These are phyloP conservation scores for Ganoderma boninense DNA, from an alignment of 1,284 basidiomycete genomes.

Conservation along the genomic window DNA sequence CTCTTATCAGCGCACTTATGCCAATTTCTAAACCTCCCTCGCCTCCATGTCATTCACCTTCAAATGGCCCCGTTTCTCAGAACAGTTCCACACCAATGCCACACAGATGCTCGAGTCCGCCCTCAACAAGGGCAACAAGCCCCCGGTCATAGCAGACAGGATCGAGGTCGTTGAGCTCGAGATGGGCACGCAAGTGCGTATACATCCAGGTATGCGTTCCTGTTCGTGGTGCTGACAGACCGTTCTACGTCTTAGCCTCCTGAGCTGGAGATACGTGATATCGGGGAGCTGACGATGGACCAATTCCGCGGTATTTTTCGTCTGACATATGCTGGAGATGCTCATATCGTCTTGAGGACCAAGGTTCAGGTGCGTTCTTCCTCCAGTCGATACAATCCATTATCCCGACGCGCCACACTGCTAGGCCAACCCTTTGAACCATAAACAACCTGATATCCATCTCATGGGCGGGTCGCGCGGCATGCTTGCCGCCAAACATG, in stretches of 20 bases:
- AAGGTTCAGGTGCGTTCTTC: slow-evolving; percentile 86
- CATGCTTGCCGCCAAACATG: slow-evolving; percentile 92
- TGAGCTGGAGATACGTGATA: slow-evolving; percentile 96
- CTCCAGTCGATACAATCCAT: slow-evolving; percentile 11
- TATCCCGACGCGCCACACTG: background rate
- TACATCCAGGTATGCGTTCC: background rate
- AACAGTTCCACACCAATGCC: slow-evolving; percentile 93
- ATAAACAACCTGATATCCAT: slow-evolving; percentile 85
- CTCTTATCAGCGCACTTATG: slow-evolving; percentile 22
- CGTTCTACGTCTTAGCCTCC: slow-evolving; percentile 74
- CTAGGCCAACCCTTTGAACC: slow-evolving; percentile 95
- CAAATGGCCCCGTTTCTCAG: slow-evolving; percentile 97
- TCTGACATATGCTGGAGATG: slow-evolving; percentile 95
- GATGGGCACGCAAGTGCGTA: slow-evolving; percentile 94
- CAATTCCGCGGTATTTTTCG: slow-evolving; percentile 98
- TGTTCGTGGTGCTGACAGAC: background rate
- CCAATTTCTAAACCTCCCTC: slow-evolving; percentile 8
- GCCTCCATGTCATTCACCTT: slow-evolving; percentile 95
- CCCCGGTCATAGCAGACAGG: slow-evolving; percentile 96
- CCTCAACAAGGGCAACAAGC: slow-evolving; percentile 97
- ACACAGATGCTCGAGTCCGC: slow-evolving; percentile 94
- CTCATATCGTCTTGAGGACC: slow-evolving; percentile 94
- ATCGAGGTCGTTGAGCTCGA: slow-evolving; percentile 98
- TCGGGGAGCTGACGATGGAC: slow-evolving; percentile 95
- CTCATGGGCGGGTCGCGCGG: slow-evolving; percentile 79